These are phyloP conservation scores for Botrytis deweyae DNA, from an alignment of 2,329 filamentous ascomycete genomes.

Conservation along the genomic window DNA sequence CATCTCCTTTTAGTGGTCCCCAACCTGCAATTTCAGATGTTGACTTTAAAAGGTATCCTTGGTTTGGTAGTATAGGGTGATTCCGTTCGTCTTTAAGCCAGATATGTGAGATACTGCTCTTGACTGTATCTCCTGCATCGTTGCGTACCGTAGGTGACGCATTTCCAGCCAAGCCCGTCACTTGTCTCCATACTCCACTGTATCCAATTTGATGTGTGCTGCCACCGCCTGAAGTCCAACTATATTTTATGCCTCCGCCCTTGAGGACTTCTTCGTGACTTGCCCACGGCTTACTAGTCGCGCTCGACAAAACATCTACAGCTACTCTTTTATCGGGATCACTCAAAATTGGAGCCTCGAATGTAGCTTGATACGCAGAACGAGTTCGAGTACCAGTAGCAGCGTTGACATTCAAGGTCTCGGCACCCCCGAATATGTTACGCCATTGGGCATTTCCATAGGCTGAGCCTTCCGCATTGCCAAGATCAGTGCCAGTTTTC, in stretches of 20 bases:
- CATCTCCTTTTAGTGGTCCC: slow-evolving; percentile 81
- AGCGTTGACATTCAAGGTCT: slow-evolving; percentile 83
- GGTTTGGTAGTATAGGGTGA: slow-evolving; percentile 78
- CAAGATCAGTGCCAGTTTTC: slow-evolving; percentile 92
- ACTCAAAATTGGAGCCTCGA: slow-evolving; percentile 79
- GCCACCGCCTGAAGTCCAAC: slow-evolving; percentile 65
- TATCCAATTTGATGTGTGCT: slow-evolving; percentile 78
- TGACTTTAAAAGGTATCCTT: slow-evolving; percentile 77
- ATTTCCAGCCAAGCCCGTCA: slow-evolving; percentile 72
- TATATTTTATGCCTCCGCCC: slow-evolving; percentile 73
- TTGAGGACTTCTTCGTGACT: slow-evolving; percentile 88
- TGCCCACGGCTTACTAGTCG: slow-evolving; percentile 87
- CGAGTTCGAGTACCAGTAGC: slow-evolving; percentile 86
- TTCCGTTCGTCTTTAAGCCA: slow-evolving; percentile 81
- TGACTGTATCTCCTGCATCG: slow-evolving; percentile 88
- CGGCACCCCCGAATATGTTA: slow-evolving; percentile 92
- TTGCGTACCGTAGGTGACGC: slow-evolving; percentile 79
- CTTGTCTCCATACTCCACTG: slow-evolving; percentile 79
- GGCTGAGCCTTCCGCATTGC: slow-evolving; percentile 89
- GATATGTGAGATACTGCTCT: slow-evolving; percentile 80
- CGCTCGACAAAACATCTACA: slow-evolving; percentile 76
- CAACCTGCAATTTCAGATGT: slow-evolving; percentile 82
- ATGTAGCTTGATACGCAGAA: slow-evolving; percentile 84
- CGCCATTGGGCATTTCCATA: slow-evolving; percentile 85
- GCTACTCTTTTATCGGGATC: slow-evolving; percentile 80